These are phyloP conservation scores for Penicillium tannophilum DNA, from an alignment of 495 filamentous ascomycete species.

Conservation along the genomic window DNA sequence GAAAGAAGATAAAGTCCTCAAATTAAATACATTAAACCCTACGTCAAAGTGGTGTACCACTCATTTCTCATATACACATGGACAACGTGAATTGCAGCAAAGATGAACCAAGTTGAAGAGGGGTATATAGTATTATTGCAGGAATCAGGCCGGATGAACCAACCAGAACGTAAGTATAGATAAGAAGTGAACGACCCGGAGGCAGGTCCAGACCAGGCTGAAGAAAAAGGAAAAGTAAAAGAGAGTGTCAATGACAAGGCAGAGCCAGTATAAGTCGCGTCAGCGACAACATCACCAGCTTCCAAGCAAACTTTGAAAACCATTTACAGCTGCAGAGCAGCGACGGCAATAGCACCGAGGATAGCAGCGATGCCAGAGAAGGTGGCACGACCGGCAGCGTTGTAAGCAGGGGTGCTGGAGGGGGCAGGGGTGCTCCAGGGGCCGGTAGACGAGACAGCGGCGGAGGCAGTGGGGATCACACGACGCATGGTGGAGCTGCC, in stretches of 20 bases:
- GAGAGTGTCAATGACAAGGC: background rate
- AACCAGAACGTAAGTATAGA: background rate
- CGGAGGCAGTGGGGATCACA: conserved; percentile 16
- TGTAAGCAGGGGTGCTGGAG: conserved; percentile 21
- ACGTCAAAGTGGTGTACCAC: no score
- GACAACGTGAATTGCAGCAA: no score
- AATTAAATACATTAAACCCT: no score
- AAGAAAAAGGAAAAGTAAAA: background rate
- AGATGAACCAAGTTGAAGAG: no score
- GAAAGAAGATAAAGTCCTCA: no score
- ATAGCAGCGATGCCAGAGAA: conserved; percentile 28
- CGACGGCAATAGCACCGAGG: conserved; percentile 25
- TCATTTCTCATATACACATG: no score
- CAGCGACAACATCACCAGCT: background rate
- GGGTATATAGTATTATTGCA: no score
- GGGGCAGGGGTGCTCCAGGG: conserved; percentile 5
- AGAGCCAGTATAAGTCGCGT: background rate
- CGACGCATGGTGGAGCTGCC: conserved; percentile 13
- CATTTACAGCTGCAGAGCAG: conserved; percentile 31
- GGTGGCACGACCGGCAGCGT: conserved; percentile 32
- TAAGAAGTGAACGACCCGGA: background rate
- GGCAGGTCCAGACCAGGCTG: background rate
- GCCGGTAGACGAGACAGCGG: conserved; percentile 10
- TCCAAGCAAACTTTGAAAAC: background rate
- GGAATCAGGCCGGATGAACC: no score